Evolutionary conservation across 2,329 filamentous ascomycete species (phyloP).

Genomic region (Albifimbria verrucaria): DNA sequence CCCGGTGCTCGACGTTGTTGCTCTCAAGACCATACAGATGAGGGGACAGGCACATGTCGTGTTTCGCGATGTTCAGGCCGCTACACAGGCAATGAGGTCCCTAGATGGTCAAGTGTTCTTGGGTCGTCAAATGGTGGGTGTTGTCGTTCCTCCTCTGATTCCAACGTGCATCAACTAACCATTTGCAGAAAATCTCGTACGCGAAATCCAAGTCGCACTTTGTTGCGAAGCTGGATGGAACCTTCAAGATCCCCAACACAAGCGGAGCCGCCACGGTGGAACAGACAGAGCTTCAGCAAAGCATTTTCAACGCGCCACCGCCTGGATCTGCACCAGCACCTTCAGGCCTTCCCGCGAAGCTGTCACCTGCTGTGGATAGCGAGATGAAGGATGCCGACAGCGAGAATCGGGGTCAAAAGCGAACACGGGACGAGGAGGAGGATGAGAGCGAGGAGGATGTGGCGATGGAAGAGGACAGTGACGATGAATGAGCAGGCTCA

Average conservation of each 20-base stretch:
- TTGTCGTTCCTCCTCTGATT: not conserved
- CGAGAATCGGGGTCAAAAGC: constrained; percentile 64
- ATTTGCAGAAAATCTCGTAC: constrained; percentile 79
- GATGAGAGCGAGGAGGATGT: constrained; percentile 69
- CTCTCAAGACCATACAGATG: constrained; percentile 87
- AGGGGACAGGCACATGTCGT: constrained; percentile 93
- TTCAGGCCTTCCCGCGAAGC: constrained; percentile 44
- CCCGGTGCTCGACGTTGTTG: constrained; percentile 85
- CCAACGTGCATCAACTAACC: not conserved
- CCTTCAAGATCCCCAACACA: constrained; percentile 67
- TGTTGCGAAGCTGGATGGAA: constrained; percentile 87
- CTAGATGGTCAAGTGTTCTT: constrained; percentile 84
- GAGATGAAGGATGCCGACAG: constrained; percentile 48
- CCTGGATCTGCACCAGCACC: constrained; percentile 45
- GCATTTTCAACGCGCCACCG: constrained; percentile 70
- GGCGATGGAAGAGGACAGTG: constrained; percentile 67
- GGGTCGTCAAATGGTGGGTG: constrained; percentile 75
- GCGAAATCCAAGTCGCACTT: constrained; percentile 86
- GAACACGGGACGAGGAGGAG: constrained; percentile 63
- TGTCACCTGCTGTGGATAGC: constrained; percentile 43
- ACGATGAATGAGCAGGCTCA: constrained; percentile 56
- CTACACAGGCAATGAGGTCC: constrained; percentile 88
- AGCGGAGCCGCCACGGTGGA: constrained; percentile 53
- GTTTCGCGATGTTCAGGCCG: constrained; percentile 85
- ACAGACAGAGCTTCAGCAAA: constrained; percentile 73